Evolutionary conservation across 805 yeast genomes (phyloP).

Genomic region (Cyberlindnera samutprakarnensis): DNA sequence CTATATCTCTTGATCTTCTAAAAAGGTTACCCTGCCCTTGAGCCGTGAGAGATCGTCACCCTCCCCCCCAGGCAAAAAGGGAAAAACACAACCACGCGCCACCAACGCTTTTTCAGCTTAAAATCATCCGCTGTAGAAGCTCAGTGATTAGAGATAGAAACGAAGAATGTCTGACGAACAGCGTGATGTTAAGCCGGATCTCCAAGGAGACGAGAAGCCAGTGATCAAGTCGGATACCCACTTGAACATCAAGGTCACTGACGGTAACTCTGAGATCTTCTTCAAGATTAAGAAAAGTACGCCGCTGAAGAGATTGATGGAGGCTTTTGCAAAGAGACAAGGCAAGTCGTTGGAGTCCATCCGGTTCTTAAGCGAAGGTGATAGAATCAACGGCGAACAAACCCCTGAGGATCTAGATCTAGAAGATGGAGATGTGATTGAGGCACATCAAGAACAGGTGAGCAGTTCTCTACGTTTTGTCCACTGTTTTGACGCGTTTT

Average conservation of each 20-base stretch:
- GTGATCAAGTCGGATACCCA: slow-evolving; percentile 68
- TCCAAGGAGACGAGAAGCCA: slow-evolving; percentile 35
- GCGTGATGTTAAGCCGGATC: slow-evolving; percentile 27
- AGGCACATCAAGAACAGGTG: slow-evolving; percentile 94
- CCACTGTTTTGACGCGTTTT: too few relatives aligned
- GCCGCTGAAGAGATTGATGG: slow-evolving; percentile 90
- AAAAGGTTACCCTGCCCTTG: too few relatives aligned
- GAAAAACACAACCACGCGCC: too few relatives aligned
- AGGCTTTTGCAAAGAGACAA: slow-evolving; percentile 96
- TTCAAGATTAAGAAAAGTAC: slow-evolving; percentile 93
- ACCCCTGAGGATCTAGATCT: slow-evolving; percentile 91
- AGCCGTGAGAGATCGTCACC: too few relatives aligned
- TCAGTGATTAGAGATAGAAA: background rate
- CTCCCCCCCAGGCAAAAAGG: too few relatives aligned
- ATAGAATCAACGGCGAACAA: slow-evolving; percentile 77
- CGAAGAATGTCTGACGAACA: slow-evolving; percentile 21
- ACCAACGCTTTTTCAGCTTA: too few relatives aligned
- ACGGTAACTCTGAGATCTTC: slow-evolving; percentile 87
- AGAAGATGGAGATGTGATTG: slow-evolving; percentile 94
- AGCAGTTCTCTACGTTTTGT: too few relatives aligned
- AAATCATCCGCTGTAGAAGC: too few relatives aligned
- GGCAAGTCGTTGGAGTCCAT: slow-evolving; percentile 79
- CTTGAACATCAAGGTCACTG: slow-evolving; percentile 89
- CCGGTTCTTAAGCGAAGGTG: slow-evolving; percentile 90
- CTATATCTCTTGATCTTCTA: too few relatives aligned